Percentiles rank a stretch among this genome's conserved stretches.
These are phyloP conservation scores for Zancudomyces culisetae DNA, from an alignment of 371 early-diverging fungal species.

Conservation along the genomic window DNA sequence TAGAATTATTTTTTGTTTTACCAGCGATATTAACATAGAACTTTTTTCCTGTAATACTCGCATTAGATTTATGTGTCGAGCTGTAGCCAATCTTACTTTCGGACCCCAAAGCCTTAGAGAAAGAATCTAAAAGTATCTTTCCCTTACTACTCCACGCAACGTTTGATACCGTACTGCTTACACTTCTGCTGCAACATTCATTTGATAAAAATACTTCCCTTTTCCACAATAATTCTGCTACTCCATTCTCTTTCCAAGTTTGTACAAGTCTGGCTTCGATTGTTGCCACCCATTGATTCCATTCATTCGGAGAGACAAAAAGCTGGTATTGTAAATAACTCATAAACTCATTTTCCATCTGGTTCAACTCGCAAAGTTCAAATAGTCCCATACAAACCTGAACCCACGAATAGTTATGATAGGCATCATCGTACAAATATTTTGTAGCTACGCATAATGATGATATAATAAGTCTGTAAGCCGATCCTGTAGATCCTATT, in stretches of 20 bases:
- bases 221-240: constrained; percentile 17
- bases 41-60: not conserved
- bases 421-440: constrained; percentile 40
- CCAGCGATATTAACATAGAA: not conserved
- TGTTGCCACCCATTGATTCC: constrained; percentile 29
- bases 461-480: constrained; percentile 33
- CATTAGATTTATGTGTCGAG: not conserved
- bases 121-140: constrained; percentile 14
- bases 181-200: constrained; percentile 20
- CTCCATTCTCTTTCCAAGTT: constrained; percentile 22
- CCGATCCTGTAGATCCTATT: constrained; percentile 32
- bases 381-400: constrained; percentile 33
- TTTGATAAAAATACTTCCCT: constrained; percentile 20
- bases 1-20: not conserved
- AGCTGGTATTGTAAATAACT: constrained; percentile 31
- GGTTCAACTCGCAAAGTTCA: constrained; percentile 32
- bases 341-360: constrained; percentile 43
- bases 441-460: constrained; percentile 37
- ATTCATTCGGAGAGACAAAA: constrained; percentile 27
- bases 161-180: constrained; percentile 17
- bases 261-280: constrained; percentile 28
- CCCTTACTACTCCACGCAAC: constrained; percentile 24
- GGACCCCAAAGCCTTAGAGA: constrained; percentile 13
- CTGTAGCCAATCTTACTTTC: not conserved
- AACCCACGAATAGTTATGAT: constrained; percentile 42